Conservation (phyloP, 2,329 filamentous ascomycete species). For the Celoporthe dispersa region DNA sequence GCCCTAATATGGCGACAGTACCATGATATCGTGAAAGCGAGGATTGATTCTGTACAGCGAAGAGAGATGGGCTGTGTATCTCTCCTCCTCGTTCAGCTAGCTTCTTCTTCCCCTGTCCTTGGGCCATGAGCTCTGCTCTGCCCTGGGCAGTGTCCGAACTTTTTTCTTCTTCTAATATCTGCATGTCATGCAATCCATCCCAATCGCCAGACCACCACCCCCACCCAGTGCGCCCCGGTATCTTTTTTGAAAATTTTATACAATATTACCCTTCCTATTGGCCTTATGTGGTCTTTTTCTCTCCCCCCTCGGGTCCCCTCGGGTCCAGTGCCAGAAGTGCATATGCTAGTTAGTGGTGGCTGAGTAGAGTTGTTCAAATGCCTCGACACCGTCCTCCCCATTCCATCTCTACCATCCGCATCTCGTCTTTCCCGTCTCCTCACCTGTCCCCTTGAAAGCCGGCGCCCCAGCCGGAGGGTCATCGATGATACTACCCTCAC, state of each 20-base stretch:
- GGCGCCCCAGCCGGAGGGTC: constrained; percentile 37
- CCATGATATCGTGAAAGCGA: neutral
- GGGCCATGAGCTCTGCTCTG: neutral
- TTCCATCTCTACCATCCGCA: neutral
- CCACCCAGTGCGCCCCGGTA: neutral
- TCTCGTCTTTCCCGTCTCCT: constrained; percentile 24
- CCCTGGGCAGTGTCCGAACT: neutral
- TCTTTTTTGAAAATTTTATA: neutral
- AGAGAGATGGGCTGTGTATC: neutral
- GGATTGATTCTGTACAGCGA: neutral
- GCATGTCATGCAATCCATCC: neutral
- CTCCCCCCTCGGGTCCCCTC: neutral
- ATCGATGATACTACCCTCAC: constrained; percentile 45
- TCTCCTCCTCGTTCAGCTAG: neutral
- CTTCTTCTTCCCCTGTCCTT: neutral
- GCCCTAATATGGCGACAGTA: neutral
- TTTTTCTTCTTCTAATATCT: neutral
- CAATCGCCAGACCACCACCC: neutral
- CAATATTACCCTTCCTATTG: neutral
- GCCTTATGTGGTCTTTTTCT: neutral
- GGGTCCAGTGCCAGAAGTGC: constrained; percentile 1
- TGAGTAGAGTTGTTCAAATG: constrained; percentile 10
- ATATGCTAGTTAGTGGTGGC: constrained; percentile 6
- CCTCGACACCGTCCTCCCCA: neutral
- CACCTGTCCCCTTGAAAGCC: constrained; percentile 40